Percentiles rank a stretch among this genome's conserved stretches.
Evolutionary conservation across 768 basidiomycete genomes (phyloP).

Genomic region (Austroboletus festivus): DNA sequence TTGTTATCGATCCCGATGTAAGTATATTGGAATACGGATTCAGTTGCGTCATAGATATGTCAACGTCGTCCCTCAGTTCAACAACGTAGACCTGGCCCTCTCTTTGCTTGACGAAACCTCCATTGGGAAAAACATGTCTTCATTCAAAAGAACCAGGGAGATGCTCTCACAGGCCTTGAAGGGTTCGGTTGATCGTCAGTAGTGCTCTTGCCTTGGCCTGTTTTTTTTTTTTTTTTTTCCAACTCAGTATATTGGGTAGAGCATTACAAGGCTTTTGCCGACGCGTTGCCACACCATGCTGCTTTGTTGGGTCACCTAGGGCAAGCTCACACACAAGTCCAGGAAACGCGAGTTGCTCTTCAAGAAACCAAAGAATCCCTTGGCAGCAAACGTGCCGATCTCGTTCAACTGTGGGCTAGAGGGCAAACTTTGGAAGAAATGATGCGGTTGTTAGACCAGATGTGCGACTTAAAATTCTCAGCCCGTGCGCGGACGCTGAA

Average conservation of each 20-base stretch:
- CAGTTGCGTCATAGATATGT: slow-evolving; percentile 2
- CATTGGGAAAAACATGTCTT: slow-evolving; percentile 67
- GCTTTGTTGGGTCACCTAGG: slow-evolving; percentile 69
- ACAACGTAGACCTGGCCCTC: slow-evolving; percentile 89
- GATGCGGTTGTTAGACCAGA: slow-evolving; percentile 90
- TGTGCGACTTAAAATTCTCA: slow-evolving; percentile 52
- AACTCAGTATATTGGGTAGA: slow-evolving; percentile 41
- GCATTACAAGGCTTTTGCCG: slow-evolving; percentile 92
- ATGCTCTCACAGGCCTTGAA: slow-evolving; percentile 78
- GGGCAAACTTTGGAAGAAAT: slow-evolving; percentile 94
- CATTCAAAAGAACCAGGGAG: slow-evolving; percentile 73
- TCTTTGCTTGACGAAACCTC: slow-evolving; percentile 80
- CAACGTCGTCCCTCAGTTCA: slow-evolving; percentile 57
- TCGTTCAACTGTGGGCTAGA: slow-evolving; percentile 85
- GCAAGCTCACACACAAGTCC: slow-evolving; percentile 72
- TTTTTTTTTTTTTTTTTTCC: not conserved
- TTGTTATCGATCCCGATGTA: slow-evolving; percentile 80
- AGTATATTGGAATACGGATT: slow-evolving; percentile 20
- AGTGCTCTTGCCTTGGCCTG: not conserved
- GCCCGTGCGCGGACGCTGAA: slow-evolving; percentile 13
- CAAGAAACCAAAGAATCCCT: slow-evolving; percentile 77
- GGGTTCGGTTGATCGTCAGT: slow-evolving; percentile 85
- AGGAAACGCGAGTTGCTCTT: slow-evolving; percentile 64
- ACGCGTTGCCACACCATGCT: slow-evolving; percentile 89
- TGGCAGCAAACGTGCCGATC: slow-evolving; percentile 80